phyloP scores from a whole-genome alignment of 2,329 filamentous ascomycete genomes.

The Mycosphaerella sp. region DNA sequence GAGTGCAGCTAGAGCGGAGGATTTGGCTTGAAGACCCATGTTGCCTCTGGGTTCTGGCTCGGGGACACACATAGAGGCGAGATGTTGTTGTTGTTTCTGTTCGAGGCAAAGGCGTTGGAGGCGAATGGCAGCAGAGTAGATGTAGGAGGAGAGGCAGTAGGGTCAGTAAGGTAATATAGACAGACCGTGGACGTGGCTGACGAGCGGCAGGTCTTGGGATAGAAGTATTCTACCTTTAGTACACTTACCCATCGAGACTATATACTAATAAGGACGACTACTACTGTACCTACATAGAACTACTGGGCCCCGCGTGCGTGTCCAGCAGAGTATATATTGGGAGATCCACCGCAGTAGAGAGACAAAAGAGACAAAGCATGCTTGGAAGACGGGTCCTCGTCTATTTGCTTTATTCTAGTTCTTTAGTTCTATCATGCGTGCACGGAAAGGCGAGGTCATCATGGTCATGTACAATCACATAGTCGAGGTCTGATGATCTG shows the following conservation, averaged over 20 bases:
- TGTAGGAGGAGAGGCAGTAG: background rate
- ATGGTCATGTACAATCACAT: background rate
- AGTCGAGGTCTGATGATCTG: slow-evolving; percentile 13
- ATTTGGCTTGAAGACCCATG: background rate
- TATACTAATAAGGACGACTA: too few relatives aligned
- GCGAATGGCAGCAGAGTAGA: background rate
- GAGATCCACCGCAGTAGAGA: background rate
- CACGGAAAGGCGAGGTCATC: background rate
- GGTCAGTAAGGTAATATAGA: background rate
- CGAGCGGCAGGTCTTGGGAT: background rate
- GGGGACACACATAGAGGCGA: background rate
- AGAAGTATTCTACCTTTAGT: too few relatives aligned
- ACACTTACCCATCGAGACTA: too few relatives aligned
- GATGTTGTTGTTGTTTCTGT: background rate
- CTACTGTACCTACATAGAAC: slow-evolving; percentile 7
- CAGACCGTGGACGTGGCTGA: background rate
- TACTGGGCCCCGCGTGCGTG: slow-evolving; percentile 1
- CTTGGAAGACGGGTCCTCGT: slow-evolving; percentile 10
- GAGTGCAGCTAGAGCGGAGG: background rate
- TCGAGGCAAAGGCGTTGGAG: background rate
- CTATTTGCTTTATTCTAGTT: slow-evolving; percentile 15
- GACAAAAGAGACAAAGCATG: background rate
- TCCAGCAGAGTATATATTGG: background rate
- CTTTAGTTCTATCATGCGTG: too few relatives aligned
- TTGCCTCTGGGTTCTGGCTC: background rate